Percentiles rank a stretch among this genome's conserved stretches.
Conservation (phyloP, 805 yeast species). For the Schwanniomyces pseudopolymorphus region DNA sequence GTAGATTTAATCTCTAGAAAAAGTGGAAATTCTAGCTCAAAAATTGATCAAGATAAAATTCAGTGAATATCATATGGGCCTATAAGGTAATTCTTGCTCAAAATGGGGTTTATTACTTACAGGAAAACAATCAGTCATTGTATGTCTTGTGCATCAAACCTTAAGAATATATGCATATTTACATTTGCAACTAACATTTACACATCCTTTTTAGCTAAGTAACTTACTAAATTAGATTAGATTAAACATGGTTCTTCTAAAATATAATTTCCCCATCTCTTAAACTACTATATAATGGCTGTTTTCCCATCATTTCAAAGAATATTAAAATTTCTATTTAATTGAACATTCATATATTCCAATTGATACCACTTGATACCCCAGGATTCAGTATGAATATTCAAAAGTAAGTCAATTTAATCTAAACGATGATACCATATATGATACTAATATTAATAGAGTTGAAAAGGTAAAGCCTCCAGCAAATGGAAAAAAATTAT, state of each 20-base stretch:
- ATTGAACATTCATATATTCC: constrained; percentile 1
- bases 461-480: constrained; percentile 26
- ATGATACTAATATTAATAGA: constrained; percentile 8
- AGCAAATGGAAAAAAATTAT: constrained; percentile 44
- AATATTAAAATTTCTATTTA: background rate
- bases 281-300: background rate
- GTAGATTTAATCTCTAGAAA: background rate
- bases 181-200: background rate
- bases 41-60: background rate
- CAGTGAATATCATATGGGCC: background rate
- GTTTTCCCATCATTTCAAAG: background rate
- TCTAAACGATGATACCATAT: background rate
- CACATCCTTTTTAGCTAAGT: background rate
- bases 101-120: constrained; percentile 1
- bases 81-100: background rate
- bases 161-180: background rate
- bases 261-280: background rate
- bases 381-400: constrained; percentile 2
- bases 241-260: background rate
- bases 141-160: background rate
- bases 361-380: constrained; percentile 5
- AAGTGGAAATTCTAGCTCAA: background rate
- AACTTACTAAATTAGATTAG: background rate
- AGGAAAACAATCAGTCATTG: background rate
- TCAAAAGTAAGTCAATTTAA: constrained; percentile 4